Evolutionary conservation across 805 yeast species (phyloP).

Genomic region (Candida morakotiae): DNA sequence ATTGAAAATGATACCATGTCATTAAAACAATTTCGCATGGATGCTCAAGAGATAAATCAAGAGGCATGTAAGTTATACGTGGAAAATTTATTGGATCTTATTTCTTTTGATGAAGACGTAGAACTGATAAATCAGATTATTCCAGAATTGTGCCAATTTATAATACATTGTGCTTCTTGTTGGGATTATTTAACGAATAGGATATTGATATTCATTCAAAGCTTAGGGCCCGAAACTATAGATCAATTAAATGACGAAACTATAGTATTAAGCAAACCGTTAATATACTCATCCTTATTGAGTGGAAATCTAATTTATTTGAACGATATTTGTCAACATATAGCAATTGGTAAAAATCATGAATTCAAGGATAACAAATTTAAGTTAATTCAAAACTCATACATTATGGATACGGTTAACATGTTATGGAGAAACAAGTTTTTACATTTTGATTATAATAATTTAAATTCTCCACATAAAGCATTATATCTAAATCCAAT

Average conservation of each 20-base stretch:
- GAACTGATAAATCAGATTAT: conserved; percentile 1
- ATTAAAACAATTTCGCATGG: background rate
- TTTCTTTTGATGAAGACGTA: background rate
- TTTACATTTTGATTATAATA: conserved; percentile 27
- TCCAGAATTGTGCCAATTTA: conserved; percentile 4
- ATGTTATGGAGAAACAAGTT: conserved; percentile 55
- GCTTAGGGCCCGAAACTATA: background rate
- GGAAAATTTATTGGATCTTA: background rate
- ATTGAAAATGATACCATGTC: background rate
- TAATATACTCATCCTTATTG: conserved; percentile 36
- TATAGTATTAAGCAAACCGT: conserved; percentile 36
- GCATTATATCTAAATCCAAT: conserved; percentile 35
- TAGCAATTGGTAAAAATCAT: conserved; percentile 38
- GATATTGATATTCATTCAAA: conserved; percentile 1
- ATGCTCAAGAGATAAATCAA: background rate
- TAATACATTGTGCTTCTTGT: background rate
- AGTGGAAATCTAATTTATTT: conserved; percentile 41
- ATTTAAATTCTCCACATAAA: conserved; percentile 24
- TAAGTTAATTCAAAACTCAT: conserved; percentile 42
- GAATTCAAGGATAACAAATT: conserved; percentile 18
- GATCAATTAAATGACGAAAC: conserved; percentile 1
- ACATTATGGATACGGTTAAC: conserved; percentile 54
- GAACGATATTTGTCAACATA: conserved; percentile 44
- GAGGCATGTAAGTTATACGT: conserved; percentile 1
- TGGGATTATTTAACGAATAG: conserved; percentile 3